Percentiles rank a stretch among this genome's conserved stretches.
Evolutionary conservation across 306 rosid species (phyloP).

Genomic region (Ceratonia siliqua): DNA sequence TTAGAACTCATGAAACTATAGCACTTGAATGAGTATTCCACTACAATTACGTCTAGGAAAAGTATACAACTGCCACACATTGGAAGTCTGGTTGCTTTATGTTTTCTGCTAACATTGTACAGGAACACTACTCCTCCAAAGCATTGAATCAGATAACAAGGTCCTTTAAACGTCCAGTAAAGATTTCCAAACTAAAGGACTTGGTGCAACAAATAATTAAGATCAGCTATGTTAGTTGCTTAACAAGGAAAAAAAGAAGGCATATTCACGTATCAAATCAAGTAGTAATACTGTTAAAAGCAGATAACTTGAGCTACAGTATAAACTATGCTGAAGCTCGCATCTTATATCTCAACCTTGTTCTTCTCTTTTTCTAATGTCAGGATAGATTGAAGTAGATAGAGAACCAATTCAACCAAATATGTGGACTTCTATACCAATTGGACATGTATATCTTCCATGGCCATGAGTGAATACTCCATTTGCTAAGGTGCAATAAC

Average conservation of each 20-base stretch:
- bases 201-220: background rate
- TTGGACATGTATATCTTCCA: background rate
- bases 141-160: background rate
- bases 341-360: background rate
- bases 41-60: background rate
- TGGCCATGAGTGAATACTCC: background rate
- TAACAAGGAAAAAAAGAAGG: background rate
- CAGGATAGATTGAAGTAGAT: background rate
- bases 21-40: background rate
- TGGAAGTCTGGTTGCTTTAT: no score
- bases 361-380: background rate
- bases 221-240: background rate
- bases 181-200: conserved; percentile 13
- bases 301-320: background rate
- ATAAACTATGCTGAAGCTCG: background rate
- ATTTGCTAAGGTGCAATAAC: background rate
- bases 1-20: background rate
- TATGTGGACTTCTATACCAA: background rate
- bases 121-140: conserved; percentile 1
- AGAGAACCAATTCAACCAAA: conserved; percentile 5
- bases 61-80: no score
- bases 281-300: background rate
- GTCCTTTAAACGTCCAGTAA: background rate
- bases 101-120: background rate
- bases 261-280: conserved; percentile 4